Percentiles rank a stretch among this genome's conserved stretches.
phyloP scores from a whole-genome alignment of 1,284 basidiomycete genomes.

The Cystobasidium slooffiae region DNA sequence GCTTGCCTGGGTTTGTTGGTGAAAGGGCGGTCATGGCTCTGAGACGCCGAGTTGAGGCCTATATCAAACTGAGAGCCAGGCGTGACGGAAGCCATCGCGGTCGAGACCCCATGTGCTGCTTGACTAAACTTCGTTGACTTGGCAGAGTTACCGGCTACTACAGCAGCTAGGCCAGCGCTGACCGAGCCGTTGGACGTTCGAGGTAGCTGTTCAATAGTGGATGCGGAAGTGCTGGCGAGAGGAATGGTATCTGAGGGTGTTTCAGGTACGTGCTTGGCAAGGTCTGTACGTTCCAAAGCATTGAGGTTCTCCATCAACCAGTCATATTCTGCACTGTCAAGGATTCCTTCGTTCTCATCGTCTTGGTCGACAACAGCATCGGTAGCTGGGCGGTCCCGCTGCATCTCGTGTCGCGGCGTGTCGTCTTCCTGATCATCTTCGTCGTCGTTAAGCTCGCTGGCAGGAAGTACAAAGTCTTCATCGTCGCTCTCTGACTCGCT shows the following conservation, averaged over 20 bases:
- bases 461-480: conserved; percentile 40
- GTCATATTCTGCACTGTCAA: conserved; percentile 28
- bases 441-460: conserved; percentile 20
- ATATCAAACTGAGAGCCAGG: too few species aligned
- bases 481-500: conserved; percentile 39
- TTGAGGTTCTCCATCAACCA: conserved; percentile 32
- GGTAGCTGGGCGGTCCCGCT: not conserved
- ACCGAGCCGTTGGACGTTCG: too few species aligned
- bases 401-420: conserved; percentile 4
- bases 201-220: too few species aligned
- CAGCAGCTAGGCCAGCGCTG: too few species aligned
- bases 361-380: not conserved
- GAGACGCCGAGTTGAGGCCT: too few species aligned
- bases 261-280: not conserved
- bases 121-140: too few species aligned
- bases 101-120: too few species aligned
- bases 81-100: too few species aligned
- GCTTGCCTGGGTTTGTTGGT: too few species aligned
- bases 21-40: too few species aligned
- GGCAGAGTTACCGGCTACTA: too few species aligned
- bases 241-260: not conserved
- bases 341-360: not conserved
- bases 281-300: not conserved
- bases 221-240: too few species aligned
- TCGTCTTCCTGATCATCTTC: conserved; percentile 31